A percentile compares a stretch with the other conserved stretches of the same genome.
Conservation (phyloP, 2,329 filamentous ascomycete genomes). For the Penicillium sp. region DNA sequence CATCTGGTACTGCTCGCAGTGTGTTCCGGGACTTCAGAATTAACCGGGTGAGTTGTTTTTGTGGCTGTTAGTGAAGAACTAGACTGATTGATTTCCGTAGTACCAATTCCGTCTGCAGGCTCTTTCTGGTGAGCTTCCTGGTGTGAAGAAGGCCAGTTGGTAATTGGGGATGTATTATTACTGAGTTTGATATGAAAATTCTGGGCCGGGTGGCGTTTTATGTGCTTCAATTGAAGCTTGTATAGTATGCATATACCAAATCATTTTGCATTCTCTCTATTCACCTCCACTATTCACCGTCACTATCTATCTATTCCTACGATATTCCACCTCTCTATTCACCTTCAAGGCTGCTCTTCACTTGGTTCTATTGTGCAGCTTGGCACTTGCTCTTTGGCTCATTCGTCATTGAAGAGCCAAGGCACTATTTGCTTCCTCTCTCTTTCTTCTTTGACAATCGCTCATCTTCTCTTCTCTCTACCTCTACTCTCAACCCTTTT, state of each 20-base stretch:
- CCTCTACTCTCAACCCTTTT: neutral
- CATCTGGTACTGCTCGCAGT: constrained; percentile 87
- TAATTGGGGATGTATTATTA: constrained; percentile 47
- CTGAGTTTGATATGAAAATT: constrained; percentile 12
- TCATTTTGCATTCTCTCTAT: constrained; percentile 3
- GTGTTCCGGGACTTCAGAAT: constrained; percentile 92
- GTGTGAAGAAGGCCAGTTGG: constrained; percentile 96
- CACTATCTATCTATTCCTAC: neutral
- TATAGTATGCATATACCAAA: constrained; percentile 24
- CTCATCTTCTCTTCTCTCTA: neutral
- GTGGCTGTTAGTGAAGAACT: constrained; percentile 15
- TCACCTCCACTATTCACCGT: neutral
- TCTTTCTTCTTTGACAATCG: neutral
- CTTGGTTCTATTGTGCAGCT: neutral
- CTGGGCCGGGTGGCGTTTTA: constrained; percentile 30
- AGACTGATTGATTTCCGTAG: constrained; percentile 50
- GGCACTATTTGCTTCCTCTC: neutral
- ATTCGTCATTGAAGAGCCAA: neutral
- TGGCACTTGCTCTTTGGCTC: neutral
- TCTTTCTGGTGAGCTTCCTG: constrained; percentile 78
- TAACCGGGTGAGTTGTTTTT: constrained; percentile 69
- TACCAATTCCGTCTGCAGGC: constrained; percentile 93
- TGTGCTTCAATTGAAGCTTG: constrained; percentile 21
- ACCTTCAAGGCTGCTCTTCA: neutral
- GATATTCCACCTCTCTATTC: neutral